Conservation (phyloP, 2,329 filamentous ascomycete genomes). For the Diaporthe humulicola region DNA sequence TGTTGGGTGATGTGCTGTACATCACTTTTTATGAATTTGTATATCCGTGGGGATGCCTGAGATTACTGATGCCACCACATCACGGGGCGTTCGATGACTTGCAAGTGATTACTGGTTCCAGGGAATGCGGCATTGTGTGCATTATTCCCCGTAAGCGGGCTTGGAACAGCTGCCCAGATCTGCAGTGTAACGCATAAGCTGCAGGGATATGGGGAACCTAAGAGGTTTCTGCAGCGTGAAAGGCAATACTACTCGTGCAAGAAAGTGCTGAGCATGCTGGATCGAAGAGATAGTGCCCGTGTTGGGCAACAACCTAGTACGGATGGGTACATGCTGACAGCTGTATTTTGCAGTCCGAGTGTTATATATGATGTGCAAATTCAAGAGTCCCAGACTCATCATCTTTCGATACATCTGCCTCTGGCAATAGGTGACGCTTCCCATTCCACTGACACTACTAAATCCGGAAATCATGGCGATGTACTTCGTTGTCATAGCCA, state of each 20-base stretch:
- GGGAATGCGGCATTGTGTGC: not conserved
- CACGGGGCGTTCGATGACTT: not conserved
- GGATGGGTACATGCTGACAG: not conserved
- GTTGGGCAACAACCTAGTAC: not conserved
- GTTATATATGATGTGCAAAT: not conserved
- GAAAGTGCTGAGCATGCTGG: not conserved
- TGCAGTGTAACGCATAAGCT: conserved; percentile 1
- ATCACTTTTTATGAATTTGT: not conserved
- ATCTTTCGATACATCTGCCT: not conserved
- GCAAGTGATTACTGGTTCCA: not conserved
- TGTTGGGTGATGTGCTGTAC: not conserved
- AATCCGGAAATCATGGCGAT: not conserved
- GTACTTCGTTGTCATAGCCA: conserved; percentile 8
- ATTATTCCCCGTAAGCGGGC: not conserved
- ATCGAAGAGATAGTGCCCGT: not conserved
- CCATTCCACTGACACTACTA: not conserved
- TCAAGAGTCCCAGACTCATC: not conserved
- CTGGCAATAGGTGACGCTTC: not conserved
- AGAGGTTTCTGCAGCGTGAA: not conserved
- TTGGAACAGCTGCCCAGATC: not conserved
- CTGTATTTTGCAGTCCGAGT: not conserved
- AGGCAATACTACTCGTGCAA: not conserved
- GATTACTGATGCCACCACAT: not conserved
- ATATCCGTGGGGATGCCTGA: not conserved
- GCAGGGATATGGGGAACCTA: not conserved